These are phyloP conservation scores for Agapanthus africanus DNA, from an alignment of 106 monocot genomes.

Conservation along the genomic window DNA sequence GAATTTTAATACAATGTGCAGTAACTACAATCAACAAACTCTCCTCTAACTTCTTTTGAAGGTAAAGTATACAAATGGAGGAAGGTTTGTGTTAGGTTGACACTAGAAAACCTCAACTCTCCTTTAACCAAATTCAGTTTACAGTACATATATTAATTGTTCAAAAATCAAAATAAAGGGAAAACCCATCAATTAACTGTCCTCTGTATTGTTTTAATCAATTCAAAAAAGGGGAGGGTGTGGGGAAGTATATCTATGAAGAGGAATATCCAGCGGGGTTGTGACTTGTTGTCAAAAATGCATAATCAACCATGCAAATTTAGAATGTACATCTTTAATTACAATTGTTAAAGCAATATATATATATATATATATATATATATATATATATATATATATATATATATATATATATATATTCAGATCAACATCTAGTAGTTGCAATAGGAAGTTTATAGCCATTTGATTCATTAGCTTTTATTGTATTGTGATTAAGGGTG, in stretches of 20 bases:
- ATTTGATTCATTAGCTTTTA: not conserved
- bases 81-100: constrained; percentile 7
- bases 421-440: no score
- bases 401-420: no score
- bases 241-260: no score
- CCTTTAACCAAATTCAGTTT: not conserved
- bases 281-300: no score
- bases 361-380: no score
- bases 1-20: not conserved
- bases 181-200: not conserved
- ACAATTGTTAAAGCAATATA: not conserved
- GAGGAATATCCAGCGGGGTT: no score
- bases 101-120: not conserved
- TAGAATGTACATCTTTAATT: not conserved
- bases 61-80: no score
- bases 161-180: not conserved
- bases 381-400: no score
- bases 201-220: no score
- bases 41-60: constrained; percentile 5
- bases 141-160: not conserved
- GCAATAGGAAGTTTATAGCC: no score
- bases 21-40: constrained; percentile 7
- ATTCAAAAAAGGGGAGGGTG: not conserved
- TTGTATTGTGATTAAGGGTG: no score
- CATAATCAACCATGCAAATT: not conserved